A percentile compares a stretch with the other conserved stretches of the same genome.
These are phyloP conservation scores for Cercospora zeae-maydis DNA, from an alignment of 2,329 filamentous ascomycete genomes.

Conservation along the genomic window DNA sequence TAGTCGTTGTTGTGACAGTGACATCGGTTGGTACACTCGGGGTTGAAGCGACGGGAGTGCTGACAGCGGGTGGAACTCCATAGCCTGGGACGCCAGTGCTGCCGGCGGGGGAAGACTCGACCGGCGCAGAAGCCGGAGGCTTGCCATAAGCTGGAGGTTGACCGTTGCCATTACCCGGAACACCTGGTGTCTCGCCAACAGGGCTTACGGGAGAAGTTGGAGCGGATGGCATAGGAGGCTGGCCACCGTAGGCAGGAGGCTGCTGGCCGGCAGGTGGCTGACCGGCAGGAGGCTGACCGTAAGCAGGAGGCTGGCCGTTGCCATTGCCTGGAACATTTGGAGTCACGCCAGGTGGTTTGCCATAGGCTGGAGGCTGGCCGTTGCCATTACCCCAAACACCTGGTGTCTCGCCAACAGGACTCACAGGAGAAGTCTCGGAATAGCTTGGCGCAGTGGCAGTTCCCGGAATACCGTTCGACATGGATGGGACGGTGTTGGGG, in stretches of 20 bases:
- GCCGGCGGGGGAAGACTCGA: no score
- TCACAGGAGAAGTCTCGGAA: background rate
- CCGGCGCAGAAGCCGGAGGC: background rate
- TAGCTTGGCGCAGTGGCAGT: background rate
- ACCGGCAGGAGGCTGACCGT: no score
- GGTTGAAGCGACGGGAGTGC: background rate
- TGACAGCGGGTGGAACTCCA: background rate
- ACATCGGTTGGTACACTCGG: conserved; percentile 4
- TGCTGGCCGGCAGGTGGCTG: no score
- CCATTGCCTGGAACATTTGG: no score
- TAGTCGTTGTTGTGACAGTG: conserved; percentile 7
- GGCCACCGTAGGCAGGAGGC: background rate
- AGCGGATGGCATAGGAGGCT: background rate
- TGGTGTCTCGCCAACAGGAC: background rate
- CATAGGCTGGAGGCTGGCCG: background rate
- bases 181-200: no score
- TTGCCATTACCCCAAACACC: background rate
- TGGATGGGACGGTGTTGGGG: background rate
- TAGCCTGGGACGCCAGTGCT: no score
- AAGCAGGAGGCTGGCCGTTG: no score
- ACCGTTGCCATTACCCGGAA: no score
- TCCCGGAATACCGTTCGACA: background rate
- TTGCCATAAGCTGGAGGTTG: background rate
- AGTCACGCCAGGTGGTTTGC: no score
- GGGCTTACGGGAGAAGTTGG: background rate